Percentiles rank a stretch among this genome's conserved stretches.
Conservation (phyloP, 1,284 basidiomycete species). For the Sporisorium sorghi region DNA sequence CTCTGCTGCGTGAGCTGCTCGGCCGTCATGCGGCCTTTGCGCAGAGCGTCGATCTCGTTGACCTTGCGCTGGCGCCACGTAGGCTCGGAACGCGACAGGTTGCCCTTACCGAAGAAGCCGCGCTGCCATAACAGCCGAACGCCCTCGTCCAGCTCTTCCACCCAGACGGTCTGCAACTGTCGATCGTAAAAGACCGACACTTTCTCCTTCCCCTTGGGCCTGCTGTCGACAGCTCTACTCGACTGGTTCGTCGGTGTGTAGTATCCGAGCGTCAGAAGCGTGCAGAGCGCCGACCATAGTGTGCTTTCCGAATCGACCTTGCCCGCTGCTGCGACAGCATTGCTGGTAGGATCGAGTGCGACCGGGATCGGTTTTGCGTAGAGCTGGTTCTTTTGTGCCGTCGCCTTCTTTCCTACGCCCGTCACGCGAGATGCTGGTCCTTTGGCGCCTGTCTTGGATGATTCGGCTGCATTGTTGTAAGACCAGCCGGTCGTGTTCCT, state of each 20-base stretch:
- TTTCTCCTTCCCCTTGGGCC: conserved; percentile 23
- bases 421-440: conserved; percentile 24
- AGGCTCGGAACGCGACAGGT: conserved; percentile 91
- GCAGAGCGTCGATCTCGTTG: conserved; percentile 70
- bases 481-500: conserved; percentile 50
- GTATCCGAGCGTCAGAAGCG: conserved; percentile 34
- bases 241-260: conserved; percentile 9
- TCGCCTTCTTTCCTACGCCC: conserved; percentile 61
- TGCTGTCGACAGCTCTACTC: neutral
- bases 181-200: conserved; percentile 49
- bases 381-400: conserved; percentile 51
- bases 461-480: conserved; percentile 46
- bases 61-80: conserved; percentile 77
- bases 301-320: neutral
- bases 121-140: conserved; percentile 80
- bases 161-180: conserved; percentile 55
- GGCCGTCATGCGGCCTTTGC: conserved; percentile 69
- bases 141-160: conserved; percentile 53
- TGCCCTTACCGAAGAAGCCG: conserved; percentile 98
- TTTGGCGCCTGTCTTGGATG: conserved; percentile 22
- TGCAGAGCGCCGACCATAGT: conserved; percentile 22
- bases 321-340: neutral
- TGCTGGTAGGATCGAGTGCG: conserved; percentile 14
- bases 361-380: conserved; percentile 57
- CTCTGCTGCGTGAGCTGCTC: conserved; percentile 66